Conservation (phyloP, 495 filamentous ascomycete genomes). For the Chaetomium fimeti region DNA sequence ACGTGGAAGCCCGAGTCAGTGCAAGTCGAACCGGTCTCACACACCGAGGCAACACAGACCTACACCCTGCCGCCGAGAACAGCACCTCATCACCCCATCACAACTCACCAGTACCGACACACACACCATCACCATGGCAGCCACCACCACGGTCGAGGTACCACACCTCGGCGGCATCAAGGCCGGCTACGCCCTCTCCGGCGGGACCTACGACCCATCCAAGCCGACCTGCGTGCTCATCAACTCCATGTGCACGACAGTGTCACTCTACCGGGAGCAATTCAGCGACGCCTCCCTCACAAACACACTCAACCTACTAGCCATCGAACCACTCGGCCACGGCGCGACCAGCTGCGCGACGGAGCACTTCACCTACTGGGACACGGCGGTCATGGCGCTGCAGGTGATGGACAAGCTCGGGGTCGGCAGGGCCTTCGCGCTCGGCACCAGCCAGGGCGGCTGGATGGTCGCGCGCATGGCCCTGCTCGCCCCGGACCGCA, state of each 20-base stretch:
- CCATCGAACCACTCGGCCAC: constrained; percentile 59
- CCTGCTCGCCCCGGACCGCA: constrained; percentile 58
- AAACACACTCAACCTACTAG: constrained; percentile 49
- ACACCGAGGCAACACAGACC: background rate
- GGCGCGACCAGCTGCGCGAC: constrained; percentile 44
- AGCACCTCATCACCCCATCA: background rate
- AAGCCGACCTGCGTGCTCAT: constrained; percentile 61
- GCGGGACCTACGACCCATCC: constrained; percentile 44
- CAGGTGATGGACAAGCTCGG: constrained; percentile 51
- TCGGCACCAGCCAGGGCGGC: constrained; percentile 64
- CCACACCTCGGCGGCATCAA: constrained; percentile 56
- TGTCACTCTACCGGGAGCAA: constrained; percentile 52
- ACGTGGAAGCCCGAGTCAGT: background rate
- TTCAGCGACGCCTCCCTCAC: constrained; percentile 49
- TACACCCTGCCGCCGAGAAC: background rate
- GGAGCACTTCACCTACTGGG: constrained; percentile 58
- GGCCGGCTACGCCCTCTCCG: constrained; percentile 53
- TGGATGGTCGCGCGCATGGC: constrained; percentile 63
- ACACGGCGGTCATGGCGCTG: constrained; percentile 50
- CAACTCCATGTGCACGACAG: constrained; percentile 58
- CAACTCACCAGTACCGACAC: background rate
- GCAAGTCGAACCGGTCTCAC: background rate
- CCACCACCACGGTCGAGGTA: constrained; percentile 45
- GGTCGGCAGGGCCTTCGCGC: constrained; percentile 54
- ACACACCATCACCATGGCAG: constrained; percentile 24